phyloP scores from a whole-genome alignment of 768 basidiomycete species.

The Xerocomus brunneocitrinus region DNA sequence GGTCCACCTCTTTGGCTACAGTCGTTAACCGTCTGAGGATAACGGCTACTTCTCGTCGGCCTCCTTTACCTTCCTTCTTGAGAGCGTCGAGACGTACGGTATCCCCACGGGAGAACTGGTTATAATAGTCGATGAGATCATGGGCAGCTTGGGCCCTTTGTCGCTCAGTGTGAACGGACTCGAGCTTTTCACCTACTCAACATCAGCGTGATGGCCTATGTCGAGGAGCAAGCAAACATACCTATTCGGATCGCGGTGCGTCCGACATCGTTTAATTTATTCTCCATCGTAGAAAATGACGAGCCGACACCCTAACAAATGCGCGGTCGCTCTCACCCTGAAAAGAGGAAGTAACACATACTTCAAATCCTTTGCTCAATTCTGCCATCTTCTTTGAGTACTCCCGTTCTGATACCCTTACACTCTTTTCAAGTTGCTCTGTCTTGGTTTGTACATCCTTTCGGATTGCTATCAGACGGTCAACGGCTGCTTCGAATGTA shows the following conservation, averaged over 20 bases:
- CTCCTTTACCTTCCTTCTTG: slow-evolving; percentile 85
- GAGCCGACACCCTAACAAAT: slow-evolving; percentile 69
- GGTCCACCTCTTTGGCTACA: slow-evolving; percentile 90
- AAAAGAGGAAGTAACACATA: slow-evolving; percentile 32
- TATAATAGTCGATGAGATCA: slow-evolving; percentile 90
- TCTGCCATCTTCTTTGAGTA: slow-evolving; percentile 95
- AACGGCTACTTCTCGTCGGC: slow-evolving; percentile 83
- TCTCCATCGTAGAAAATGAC: slow-evolving; percentile 88
- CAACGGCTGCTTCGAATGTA: slow-evolving; percentile 89
- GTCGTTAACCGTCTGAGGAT: slow-evolving; percentile 79
- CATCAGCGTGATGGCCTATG: slow-evolving; percentile 4
- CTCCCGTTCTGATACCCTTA: slow-evolving; percentile 82
- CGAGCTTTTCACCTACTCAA: slow-evolving; percentile 82
- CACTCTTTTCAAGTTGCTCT: slow-evolving; percentile 89
- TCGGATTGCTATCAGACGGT: slow-evolving; percentile 79
- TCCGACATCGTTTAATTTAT: slow-evolving; percentile 87
- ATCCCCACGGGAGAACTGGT: slow-evolving; percentile 83
- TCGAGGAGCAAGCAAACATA: slow-evolving; percentile 18
- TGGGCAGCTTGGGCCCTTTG: slow-evolving; percentile 92
- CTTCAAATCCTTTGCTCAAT: slow-evolving; percentile 91
- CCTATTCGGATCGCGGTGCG: slow-evolving; percentile 93
- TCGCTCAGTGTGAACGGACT: slow-evolving; percentile 87
- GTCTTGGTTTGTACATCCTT: slow-evolving; percentile 89
- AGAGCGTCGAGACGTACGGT: slow-evolving; percentile 68
- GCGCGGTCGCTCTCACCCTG: background rate